Evolutionary conservation across 257 asterid genomes (phyloP).

Genomic region (Solanum bukasovii): DNA sequence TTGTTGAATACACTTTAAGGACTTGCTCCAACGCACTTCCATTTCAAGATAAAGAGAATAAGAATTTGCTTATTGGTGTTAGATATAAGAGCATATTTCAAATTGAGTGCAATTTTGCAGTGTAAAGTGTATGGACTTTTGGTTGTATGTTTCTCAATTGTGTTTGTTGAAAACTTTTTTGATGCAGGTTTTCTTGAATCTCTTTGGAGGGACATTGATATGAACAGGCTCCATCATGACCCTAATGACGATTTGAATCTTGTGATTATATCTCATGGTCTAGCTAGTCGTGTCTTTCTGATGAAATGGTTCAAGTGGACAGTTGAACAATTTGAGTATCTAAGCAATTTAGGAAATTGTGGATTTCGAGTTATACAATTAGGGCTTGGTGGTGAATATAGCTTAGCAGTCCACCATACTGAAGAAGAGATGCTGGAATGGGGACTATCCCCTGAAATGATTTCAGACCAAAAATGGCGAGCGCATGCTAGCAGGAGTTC

Average conservation of each 20-base stretch:
- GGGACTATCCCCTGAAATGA: slow-evolving; percentile 21
- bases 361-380: slow-evolving; percentile 17
- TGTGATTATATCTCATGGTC: slow-evolving; percentile 15
- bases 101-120: not conserved
- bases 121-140: not conserved
- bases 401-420: slow-evolving; percentile 18
- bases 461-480: slow-evolving; percentile 16
- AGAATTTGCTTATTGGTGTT: not conserved
- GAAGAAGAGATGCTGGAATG: slow-evolving; percentile 18
- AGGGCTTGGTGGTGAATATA: slow-evolving; percentile 18
- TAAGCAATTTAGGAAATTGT: slow-evolving; percentile 9
- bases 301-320: slow-evolving; percentile 26
- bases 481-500: slow-evolving; percentile 13
- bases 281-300: slow-evolving; percentile 16
- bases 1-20: not conserved
- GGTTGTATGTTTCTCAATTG: not conserved
- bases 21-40: not conserved
- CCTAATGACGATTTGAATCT: slow-evolving; percentile 15
- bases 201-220: slow-evolving; percentile 24
- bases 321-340: slow-evolving; percentile 15
- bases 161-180: not conserved
- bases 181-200: slow-evolving; percentile 19
- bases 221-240: slow-evolving; percentile 9
- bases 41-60: not conserved
- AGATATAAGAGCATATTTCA: not conserved